phyloP scores from a whole-genome alignment of 2,329 filamentous ascomycete genomes.

The Nothophoma quercina region DNA sequence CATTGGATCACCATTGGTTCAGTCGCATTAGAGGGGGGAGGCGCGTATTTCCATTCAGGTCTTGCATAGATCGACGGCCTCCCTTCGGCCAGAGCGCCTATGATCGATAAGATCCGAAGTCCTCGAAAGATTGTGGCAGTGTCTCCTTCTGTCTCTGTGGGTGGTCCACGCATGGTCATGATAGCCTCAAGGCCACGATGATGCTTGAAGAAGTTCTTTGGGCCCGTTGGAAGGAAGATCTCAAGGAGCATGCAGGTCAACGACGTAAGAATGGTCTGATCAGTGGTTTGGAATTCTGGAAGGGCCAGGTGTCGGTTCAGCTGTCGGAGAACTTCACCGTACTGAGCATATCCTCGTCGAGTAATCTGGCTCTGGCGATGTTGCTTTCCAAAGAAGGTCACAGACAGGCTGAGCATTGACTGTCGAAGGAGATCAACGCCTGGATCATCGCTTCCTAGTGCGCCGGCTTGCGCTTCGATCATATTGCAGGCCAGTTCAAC shows the following conservation, averaged over 20 bases:
- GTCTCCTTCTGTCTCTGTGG: slow-evolving; percentile 11
- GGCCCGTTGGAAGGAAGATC: slow-evolving; percentile 38
- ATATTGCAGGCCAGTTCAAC: slow-evolving; percentile 38
- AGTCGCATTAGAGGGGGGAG: slow-evolving; percentile 12
- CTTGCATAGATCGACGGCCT: slow-evolving; percentile 28
- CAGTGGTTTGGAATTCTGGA: slow-evolving; percentile 27
- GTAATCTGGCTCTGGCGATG: slow-evolving; percentile 29
- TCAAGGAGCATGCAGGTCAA: slow-evolving; percentile 39
- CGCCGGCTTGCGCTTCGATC: slow-evolving; percentile 15
- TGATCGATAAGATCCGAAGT: slow-evolving; percentile 33
- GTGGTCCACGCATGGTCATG: slow-evolving; percentile 33
- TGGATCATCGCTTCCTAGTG: slow-evolving; percentile 5
- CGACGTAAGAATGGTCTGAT: slow-evolving; percentile 37
- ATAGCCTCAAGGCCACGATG: slow-evolving; percentile 39
- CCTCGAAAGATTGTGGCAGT: slow-evolving; percentile 29
- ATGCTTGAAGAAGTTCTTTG: slow-evolving; percentile 38
- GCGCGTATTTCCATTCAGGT: slow-evolving; percentile 36
- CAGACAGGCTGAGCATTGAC: slow-evolving; percentile 33
- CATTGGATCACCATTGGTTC: slow-evolving; percentile 27
- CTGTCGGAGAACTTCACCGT: slow-evolving; percentile 34
- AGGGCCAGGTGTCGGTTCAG: slow-evolving; percentile 30
- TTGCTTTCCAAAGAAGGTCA: slow-evolving; percentile 38
- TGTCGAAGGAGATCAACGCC: slow-evolving; percentile 31
- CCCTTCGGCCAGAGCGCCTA: slow-evolving; percentile 30
- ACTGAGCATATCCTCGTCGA: slow-evolving; percentile 30